Evolutionary conservation across 495 filamentous ascomycete genomes (phyloP).

Genomic region (Cercophora newfieldiana): DNA sequence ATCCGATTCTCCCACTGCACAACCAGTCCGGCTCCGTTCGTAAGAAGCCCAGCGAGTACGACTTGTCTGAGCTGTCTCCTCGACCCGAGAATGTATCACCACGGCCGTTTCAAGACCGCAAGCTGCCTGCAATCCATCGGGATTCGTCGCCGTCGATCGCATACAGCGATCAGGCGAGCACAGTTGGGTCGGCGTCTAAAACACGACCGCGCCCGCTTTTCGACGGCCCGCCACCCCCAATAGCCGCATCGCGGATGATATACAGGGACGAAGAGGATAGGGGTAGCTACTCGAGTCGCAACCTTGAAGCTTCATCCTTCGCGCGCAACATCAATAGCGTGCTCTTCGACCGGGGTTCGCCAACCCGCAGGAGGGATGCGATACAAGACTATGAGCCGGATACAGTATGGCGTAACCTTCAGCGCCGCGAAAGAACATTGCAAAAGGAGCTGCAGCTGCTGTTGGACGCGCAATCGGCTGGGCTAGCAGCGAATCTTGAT

Average conservation of each 20-base stretch:
- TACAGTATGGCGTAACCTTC: conserved; percentile 37
- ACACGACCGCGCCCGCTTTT: conserved; percentile 28
- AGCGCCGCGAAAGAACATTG: conserved; percentile 58
- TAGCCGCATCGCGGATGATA: conserved; percentile 30
- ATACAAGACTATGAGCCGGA: conserved; percentile 31
- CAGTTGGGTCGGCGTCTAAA: conserved; percentile 25
- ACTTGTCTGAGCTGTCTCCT: conserved; percentile 44
- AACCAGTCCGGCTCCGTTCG: conserved; percentile 26
- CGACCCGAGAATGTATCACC: conserved; percentile 40
- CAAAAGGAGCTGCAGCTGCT: conserved; percentile 75
- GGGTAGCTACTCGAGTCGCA: background rate
- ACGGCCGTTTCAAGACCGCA: conserved; percentile 9
- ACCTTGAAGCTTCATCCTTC: conserved; percentile 18
- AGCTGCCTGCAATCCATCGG: background rate
- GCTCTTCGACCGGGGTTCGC: conserved; percentile 29
- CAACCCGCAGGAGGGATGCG: conserved; percentile 14
- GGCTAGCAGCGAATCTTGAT: conserved; percentile 49
- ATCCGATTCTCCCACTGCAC: conserved; percentile 32
- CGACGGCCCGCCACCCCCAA: conserved; percentile 38
- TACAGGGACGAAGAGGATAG: conserved; percentile 36
- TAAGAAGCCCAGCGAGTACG: conserved; percentile 43
- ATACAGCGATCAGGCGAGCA: conserved; percentile 25
- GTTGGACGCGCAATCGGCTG: conserved; percentile 82
- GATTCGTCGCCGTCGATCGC: conserved; percentile 16
- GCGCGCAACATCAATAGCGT: conserved; percentile 35